phyloP scores from a whole-genome alignment of 78 protist genomes.

The Pigoraptor vietnamica region DNA sequence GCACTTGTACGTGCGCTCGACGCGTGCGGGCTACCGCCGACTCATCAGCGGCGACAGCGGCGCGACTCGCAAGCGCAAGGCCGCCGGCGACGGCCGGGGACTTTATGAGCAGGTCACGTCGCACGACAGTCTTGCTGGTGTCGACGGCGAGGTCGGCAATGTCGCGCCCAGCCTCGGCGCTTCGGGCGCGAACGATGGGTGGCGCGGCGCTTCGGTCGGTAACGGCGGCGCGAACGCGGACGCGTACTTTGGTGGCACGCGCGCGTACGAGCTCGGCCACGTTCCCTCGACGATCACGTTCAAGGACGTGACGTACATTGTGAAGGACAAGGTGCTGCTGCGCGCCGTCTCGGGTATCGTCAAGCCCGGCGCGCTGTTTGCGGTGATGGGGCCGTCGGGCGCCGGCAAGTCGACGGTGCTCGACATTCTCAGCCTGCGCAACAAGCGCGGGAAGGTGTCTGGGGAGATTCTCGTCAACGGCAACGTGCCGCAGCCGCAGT shows the following conservation, averaged over 20 bases:
- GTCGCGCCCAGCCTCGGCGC: neutral
- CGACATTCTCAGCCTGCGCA: conserved; percentile 1
- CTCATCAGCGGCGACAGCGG: neutral
- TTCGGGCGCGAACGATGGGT: neutral
- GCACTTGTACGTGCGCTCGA: neutral
- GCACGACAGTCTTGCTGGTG: neutral
- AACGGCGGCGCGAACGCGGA: neutral
- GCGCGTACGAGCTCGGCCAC: neutral
- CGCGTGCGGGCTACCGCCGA: neutral
- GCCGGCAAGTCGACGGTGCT: conserved; percentile 37
- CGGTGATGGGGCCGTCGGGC: conserved; percentile 27
- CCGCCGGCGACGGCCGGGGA: neutral
- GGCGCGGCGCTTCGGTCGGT: neutral
- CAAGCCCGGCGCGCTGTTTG: neutral
- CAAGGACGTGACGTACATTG: neutral
- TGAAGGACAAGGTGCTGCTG: neutral
- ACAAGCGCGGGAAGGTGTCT: neutral
- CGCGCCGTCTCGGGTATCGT: neutral
- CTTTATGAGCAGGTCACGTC: neutral
- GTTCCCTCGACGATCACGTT: neutral
- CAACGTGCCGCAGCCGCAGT: neutral
- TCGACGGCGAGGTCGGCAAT: neutral
- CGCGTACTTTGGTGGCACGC: neutral
- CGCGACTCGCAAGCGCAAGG: neutral
- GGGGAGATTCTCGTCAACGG: conserved; percentile 21